Evolutionary conservation across 2,329 filamentous ascomycete genomes (phyloP), one percentile per base, ranked within the genome.

Genomic region (Mycogone perniciosa): DNA sequence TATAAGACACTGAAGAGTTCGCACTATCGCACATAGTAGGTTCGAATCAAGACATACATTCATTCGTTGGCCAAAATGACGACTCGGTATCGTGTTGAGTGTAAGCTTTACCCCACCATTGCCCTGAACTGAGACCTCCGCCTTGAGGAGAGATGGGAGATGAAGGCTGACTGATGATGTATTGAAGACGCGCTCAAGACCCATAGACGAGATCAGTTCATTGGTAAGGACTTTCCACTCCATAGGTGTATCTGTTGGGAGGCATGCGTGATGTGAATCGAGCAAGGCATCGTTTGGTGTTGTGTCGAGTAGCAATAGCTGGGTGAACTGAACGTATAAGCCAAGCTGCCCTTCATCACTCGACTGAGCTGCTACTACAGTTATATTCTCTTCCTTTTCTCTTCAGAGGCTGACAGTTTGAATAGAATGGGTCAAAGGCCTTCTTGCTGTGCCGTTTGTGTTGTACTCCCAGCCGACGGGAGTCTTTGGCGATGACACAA

Each of bases 361-460:
- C 20, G 20, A 20, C 20, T 20, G 20, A 20, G 20, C 20, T 20
- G 20, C 20, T 20, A 20, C 20, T 20, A 20, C 20, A 20, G 2
- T 20, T 20, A 20, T 20, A 30, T 33, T 9, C 8, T 10, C 13
- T 42, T 30, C 6, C 6, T 30, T 42, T n/a, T 9, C 20, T 26
- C 13, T 1, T 20, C 20, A 20, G 20, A 3, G 20, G 20, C 20
- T 20, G 20, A 20, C 20, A 20, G 20, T 13, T 31, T 44, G 42
- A 38, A 55, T 61, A 83, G 89, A 96, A 85, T 97, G 92, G 92
- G 89, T 97, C 76, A 97, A 99, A 72, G 88, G 86, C 37, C 80
- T 97, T 4, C 76, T 97, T 9, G 93, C 93, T 1, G 92, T 97
- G 1, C 93, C 93, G 0, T 99, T 99, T 65, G 92, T 99, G 37